Base-by-base conservation (phyloP, 805 yeast genomes). In the Komagataella kurtzmanii region DNA sequence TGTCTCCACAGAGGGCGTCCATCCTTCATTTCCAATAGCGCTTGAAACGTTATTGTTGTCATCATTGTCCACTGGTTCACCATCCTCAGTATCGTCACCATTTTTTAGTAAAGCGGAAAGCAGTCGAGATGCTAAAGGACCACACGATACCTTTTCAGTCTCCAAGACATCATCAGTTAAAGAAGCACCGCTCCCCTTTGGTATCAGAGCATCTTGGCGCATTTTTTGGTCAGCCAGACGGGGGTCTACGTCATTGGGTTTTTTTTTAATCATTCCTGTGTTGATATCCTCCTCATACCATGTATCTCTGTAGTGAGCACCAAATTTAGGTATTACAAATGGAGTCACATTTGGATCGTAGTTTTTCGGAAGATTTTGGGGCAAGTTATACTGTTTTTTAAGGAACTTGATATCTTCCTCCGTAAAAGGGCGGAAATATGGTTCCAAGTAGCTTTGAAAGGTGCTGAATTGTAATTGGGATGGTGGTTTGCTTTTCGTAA, bases 401-500 rank as follows among this genome's bases (percentile, higher is more conserved):
- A 91, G 67, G 57, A 89, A 80, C 51, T 81, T 80, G 46, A 88
- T 60, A 62, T 93, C 99, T 40, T 91, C 97, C 54, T 85, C 96
- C 17, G 74, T 70, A 58, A 79, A 87, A 2, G 78, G 76, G 55
- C 96, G 74, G 68, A 84, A 90, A 63, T 79, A 91, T 30, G 90
- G 86, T 63, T 93, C 99, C 44, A 89, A 76, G 57, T 84, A 88
- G 1, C 90, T 69, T 57, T 87, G 85, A 63, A 87, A 93, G 0
- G 99, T 90, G 10, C 86, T 74, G 63, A 86, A 89, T 61, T 89
- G 97, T 17, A 91, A 93, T 68, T 93, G 99, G 65, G 88, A 91
- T 2, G 88, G 67, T 17, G 90, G 90, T 60, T 90, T 91, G 12
- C 83, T 79, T 55, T 81, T 80, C 4, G 96, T 83, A 58, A 87